phyloP scores from a whole-genome alignment of 352 stramenopile species.

The Phytopythium montanum region DNA sequence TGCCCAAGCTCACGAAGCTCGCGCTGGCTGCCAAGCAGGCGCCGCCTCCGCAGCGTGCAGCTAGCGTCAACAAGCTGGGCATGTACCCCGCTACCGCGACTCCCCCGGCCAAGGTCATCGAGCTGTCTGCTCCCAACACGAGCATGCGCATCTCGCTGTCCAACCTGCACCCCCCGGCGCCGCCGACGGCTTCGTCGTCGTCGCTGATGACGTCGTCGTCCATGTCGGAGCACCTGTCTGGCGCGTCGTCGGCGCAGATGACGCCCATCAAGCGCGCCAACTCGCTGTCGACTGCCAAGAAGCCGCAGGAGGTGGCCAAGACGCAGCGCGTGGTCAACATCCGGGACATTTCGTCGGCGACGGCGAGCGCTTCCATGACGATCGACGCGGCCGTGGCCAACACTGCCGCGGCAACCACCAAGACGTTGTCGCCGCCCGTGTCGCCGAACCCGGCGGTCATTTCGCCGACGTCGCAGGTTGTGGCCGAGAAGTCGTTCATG shows the following conservation, averaged over 20 bases:
- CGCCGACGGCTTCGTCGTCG: conserved; percentile 15
- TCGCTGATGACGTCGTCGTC: conserved; percentile 3
- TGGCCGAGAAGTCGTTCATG: conserved; percentile 43
- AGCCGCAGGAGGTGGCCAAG: conserved; percentile 49
- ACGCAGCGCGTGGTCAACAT: conserved; percentile 79
- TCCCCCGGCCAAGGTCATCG: conserved; percentile 28
- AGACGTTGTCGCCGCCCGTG: neutral
- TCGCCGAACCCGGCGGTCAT: conserved; percentile 18
- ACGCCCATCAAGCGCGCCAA: conserved; percentile 64
- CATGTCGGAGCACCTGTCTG: conserved; percentile 9
- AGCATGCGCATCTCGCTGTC: conserved; percentile 52
- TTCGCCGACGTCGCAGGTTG: conserved; percentile 28
- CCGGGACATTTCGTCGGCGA: conserved; percentile 34
- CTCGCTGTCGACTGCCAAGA: conserved; percentile 50
- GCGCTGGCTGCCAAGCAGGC: conserved; percentile 67
- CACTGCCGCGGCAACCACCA: neutral
- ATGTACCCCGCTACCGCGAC: conserved; percentile 2
- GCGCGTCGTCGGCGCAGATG: conserved; percentile 7
- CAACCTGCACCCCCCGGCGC: conserved; percentile 37
- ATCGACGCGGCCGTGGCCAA: conserved; percentile 6
- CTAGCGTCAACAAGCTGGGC: conserved; percentile 34
- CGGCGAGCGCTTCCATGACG: conserved; percentile 10
- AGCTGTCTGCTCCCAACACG: conserved; percentile 32
- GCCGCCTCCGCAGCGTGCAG: conserved; percentile 33
- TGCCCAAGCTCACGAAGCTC: conserved; percentile 79